These are phyloP conservation scores for Zygotorulaspora florentina DNA, from an alignment of 805 yeast genomes.

Conservation along the genomic window DNA sequence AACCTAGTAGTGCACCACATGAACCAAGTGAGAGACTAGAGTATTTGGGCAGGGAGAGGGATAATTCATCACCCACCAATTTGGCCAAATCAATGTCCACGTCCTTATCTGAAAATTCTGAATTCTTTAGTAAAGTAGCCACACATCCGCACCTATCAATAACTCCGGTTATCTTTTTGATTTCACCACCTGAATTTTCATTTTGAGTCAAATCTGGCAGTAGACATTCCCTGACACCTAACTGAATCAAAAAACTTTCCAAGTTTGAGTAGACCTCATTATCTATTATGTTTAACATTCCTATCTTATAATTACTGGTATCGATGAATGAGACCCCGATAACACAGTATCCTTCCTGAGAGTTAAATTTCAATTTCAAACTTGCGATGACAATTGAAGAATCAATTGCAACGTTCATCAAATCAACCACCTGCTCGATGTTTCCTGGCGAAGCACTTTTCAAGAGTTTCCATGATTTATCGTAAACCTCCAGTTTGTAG, in stretches of 20 bases:
- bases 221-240: conserved; percentile 83
- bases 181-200: conserved; percentile 37
- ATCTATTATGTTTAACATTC: conserved; percentile 76
- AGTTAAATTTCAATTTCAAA: conserved; percentile 33
- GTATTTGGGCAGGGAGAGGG: conserved; percentile 29
- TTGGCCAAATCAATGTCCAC: conserved; percentile 75
- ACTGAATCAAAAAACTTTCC: conserved; percentile 80
- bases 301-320: conserved; percentile 59
- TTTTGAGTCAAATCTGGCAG: conserved; percentile 41
- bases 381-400: conserved; percentile 52
- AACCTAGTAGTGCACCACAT: conserved; percentile 55
- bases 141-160: conserved; percentile 77
- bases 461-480: conserved; percentile 54
- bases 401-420: conserved; percentile 48
- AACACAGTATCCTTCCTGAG: conserved; percentile 37
- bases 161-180: conserved; percentile 61
- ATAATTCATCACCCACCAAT: conserved; percentile 51
- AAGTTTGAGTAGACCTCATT: conserved; percentile 83
- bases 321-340: conserved; percentile 82
- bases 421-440: conserved; percentile 68
- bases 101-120: conserved; percentile 60
- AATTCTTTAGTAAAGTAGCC: conserved; percentile 52
- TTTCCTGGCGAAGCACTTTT: conserved; percentile 87
- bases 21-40: conserved; percentile 30
- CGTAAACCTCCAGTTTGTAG: conserved; percentile 75